Base-by-base conservation (phyloP, 2,329 filamentous ascomycete genomes). In the Stemphylium beticola region DNA sequence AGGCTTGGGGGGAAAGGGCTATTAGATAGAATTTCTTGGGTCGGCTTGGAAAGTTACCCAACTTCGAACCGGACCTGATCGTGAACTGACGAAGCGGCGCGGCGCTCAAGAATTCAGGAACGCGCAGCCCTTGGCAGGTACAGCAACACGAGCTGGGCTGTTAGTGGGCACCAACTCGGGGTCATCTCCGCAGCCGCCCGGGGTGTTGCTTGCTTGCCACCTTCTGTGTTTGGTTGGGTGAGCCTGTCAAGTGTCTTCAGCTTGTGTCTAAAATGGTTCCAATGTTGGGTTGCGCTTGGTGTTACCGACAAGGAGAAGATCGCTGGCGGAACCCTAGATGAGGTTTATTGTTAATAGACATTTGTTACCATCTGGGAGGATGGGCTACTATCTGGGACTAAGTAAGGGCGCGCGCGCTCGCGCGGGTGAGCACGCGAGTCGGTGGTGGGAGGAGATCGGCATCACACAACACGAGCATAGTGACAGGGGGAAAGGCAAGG, bases 91-190 rank as follows among this genome's bases (percentile, higher is more conserved):
- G 34, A 45, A 46, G 49, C 41, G 49, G 40, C 49, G 49, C 49
- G 49, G 49, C 34, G 44, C 20, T 33, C 29, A 43, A 32, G 4
- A 44, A 33, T 40, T 31, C 37, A 53, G 38, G 24, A 48, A 45
- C 33, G 32, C 50, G 22, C 50, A 26, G 43, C 43, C 18, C 49
- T 52, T 46, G 42, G 34, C 39, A 46, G 36, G 36, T 31, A 53
- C 34, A 39, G 18, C 18, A 47, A 47, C 37, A 48, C 43, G 43
- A 40, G 29, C 10, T 20, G 18, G 15, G 39, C 18, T 42, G 37
- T 39, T 14, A 29, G 22, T 22, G 42, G 8, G 18, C 14, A 15
- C 17, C 20, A 31, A 45, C 37, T 17, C n/a, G 44, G 37, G 11
- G 22, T 48, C 38, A 53, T 53, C 38, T 49, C 50, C 43, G 44